Evolutionary conservation across 441 rosid species (phyloP).

Genomic region (Populus hybrid): DNA sequence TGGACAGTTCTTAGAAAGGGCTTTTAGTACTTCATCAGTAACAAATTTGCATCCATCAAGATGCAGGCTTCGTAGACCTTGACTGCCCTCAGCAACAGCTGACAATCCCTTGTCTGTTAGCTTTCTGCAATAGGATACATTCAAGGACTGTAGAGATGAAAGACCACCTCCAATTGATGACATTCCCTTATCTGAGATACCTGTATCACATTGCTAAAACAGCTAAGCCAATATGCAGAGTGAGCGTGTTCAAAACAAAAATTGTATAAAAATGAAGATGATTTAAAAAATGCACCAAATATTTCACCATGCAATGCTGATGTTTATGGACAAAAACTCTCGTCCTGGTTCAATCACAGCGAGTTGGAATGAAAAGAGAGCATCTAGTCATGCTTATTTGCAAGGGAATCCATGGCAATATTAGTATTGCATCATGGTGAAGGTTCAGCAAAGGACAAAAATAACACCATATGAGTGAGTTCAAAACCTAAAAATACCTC

Average conservation of each 20-base stretch:
- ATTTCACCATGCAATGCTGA: neutral
- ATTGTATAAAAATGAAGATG: neutral
- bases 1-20: conserved; percentile 60
- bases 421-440: no score
- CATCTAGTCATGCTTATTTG: neutral
- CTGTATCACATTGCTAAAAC: conserved; percentile 28
- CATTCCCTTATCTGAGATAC: conserved; percentile 78
- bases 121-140: conserved; percentile 63
- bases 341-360: neutral
- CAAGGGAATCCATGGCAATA: no score
- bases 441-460: neutral
- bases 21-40: conserved; percentile 44
- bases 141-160: conserved; percentile 68
- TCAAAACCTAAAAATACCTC: neutral
- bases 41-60: conserved; percentile 70
- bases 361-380: neutral
- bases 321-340: neutral
- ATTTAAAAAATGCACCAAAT: neutral
- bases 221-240: neutral
- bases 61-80: conserved; percentile 52
- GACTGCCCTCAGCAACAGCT: conserved; percentile 74
- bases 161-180: conserved; percentile 61
- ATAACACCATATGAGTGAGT: no score
- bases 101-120: conserved; percentile 77
- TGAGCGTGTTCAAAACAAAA: neutral